phyloP scores from a whole-genome alignment of 371 early-diverging fungal species.

The Dinochytrium kinnereticum region DNA sequence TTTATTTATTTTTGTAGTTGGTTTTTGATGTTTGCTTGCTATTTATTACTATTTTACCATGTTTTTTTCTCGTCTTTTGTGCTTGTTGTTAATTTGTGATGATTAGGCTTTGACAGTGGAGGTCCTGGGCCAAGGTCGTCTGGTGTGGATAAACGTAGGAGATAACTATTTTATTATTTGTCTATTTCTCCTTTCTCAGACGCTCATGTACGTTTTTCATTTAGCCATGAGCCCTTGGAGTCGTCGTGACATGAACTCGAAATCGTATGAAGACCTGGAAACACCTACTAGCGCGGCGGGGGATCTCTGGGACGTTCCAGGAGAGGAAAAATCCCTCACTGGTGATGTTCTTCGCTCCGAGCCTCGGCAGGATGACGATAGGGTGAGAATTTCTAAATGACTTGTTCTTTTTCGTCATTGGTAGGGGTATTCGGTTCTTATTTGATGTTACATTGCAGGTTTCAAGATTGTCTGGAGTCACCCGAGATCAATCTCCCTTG shows the following conservation, averaged over 20 bases:
- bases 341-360: constrained; percentile 17
- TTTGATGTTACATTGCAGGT: not conserved
- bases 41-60: too few species aligned
- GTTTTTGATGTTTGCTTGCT: not conserved
- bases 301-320: not conserved
- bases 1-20: too few species aligned
- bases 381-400: not conserved
- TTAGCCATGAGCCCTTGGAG: constrained; percentile 12
- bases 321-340: not conserved
- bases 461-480: not conserved
- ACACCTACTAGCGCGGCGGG: not conserved
- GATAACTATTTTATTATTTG: not conserved
- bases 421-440: not conserved
- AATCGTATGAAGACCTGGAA: not conserved
- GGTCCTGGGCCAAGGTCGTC: constrained; percentile 16
- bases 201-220: too few species aligned
- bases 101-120: not conserved
- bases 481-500: constrained; percentile 6
- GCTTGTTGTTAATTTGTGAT: not conserved
- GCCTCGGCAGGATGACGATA: not conserved
- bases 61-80: not conserved
- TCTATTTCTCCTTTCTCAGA: too few species aligned
- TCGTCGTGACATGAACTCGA: not conserved
- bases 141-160: constrained; percentile 12
- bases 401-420: not conserved